Evolutionary conservation across 768 basidiomycete species (phyloP).

Genomic region (Terana coerulea): DNA sequence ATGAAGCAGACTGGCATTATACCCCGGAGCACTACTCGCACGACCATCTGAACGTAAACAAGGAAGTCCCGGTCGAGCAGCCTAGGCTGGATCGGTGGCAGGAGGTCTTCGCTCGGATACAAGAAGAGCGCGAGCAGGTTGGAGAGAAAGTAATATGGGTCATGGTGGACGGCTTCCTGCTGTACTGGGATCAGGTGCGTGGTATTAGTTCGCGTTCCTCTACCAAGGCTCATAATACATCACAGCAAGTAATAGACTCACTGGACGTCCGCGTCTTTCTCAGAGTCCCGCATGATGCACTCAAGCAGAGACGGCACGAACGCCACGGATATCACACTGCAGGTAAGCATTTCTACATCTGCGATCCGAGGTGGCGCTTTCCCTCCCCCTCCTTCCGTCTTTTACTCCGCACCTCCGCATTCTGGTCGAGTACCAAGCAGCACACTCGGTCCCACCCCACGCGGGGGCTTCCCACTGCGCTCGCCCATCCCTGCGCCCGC

Average conservation of each 20-base stretch:
- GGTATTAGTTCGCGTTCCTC: neutral
- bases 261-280: constrained; percentile 81
- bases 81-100: constrained; percentile 46
- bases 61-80: constrained; percentile 56
- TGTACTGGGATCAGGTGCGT: constrained; percentile 86
- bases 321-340: constrained; percentile 87
- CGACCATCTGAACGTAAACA: constrained; percentile 89
- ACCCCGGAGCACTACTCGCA: constrained; percentile 76
- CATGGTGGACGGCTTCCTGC: constrained; percentile 88
- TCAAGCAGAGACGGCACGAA: constrained; percentile 72
- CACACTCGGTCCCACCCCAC: neutral
- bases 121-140: constrained; percentile 36
- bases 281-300: constrained; percentile 73
- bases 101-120: constrained; percentile 46
- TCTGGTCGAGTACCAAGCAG: neutral
- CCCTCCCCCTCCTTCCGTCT: too few relatives aligned
- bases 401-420: constrained; percentile 2
- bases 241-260: constrained; percentile 65
- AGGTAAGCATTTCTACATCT: constrained; percentile 71
- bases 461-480: constrained; percentile 12
- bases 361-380: too few relatives aligned
- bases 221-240: neutral
- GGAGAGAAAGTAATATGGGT: constrained; percentile 67
- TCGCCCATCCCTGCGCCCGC: neutral
- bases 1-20: constrained; percentile 67